Evolutionary conservation across 1,284 basidiomycete genomes (phyloP), one percentile per base, ranked within the genome.

Genomic region (Amylostereum areolatum): DNA sequence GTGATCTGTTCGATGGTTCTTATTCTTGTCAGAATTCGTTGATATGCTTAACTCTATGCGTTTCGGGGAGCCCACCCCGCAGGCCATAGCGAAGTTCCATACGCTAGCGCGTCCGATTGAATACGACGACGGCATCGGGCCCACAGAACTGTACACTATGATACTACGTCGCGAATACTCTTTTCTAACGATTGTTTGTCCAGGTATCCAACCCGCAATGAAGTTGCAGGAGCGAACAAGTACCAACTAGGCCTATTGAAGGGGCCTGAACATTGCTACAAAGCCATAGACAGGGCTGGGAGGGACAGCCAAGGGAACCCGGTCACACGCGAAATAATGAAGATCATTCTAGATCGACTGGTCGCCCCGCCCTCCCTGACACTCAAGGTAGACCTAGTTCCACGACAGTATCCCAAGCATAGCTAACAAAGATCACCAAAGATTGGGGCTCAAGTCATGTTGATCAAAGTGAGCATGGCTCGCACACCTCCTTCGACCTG

Each of bases 31-130:
- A 75, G 83, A 57, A 2, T 88, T 89, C 59, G 73, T 89, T 46
- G 71, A 81, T 48, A 87, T 89, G 80, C 72, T 89, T 39, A 85
- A 85, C 57, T 76, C 80, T 42, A 84, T 88, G 81, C 75, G 85
- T 28, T 80, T 77, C 43, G 85, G 85, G 0, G 58, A 58, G 2
- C 60, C 85, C 10, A 70, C 72, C 31, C 47, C 54, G 45, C 63
- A 67, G 43, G 74, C 75, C 2, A 74, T 82, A n/a, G 54, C 62
- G 5, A 70, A 72, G 7, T 91, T 94, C 56, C 77, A 71, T 53
- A 61, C 63, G 0, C 73, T 87, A 32, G 83, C 87, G 50, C 71
- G 83, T 43, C 56, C 64, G 4, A 75, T 96, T 3, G 55, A 68
- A 1, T 85, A 85, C 53, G 67, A 74, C 5, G 90, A 93, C 60